phyloP scores from a whole-genome alignment of 129 eudicot genomes.

The Helianthus annuus region HanXRQr2.0-SUNRISE NC_035446.2:164959575-164960074 shows the following conservation, averaged over 20 bases:
- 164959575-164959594: too few relatives aligned
- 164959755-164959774: neutral
- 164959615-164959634: too few relatives aligned
- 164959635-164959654: too few relatives aligned
- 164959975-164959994: constrained; percentile 5
- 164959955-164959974: constrained; percentile 32
- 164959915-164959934: constrained; percentile 60
- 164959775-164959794: neutral
- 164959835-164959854: neutral
- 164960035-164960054: neutral
- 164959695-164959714: too few relatives aligned
- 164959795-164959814: neutral
- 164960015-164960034: constrained; percentile 17
- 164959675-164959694: too few relatives aligned
- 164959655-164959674: too few relatives aligned
- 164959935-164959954: constrained; percentile 50
- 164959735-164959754: too few relatives aligned
- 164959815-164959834: constrained; percentile 1
- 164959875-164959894: constrained; percentile 63
- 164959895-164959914: constrained; percentile 79
- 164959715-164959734: too few relatives aligned
- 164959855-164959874: constrained; percentile 16
- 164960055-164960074: constrained; percentile 11
- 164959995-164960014: constrained; percentile 15
- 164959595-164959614: too few relatives aligned